Percentiles rank a stretch among this genome's conserved stretches.
These are phyloP conservation scores for Benincasa hispida DNA, from an alignment of 306 rosid species.

Conservation along the genomic window DNA sequence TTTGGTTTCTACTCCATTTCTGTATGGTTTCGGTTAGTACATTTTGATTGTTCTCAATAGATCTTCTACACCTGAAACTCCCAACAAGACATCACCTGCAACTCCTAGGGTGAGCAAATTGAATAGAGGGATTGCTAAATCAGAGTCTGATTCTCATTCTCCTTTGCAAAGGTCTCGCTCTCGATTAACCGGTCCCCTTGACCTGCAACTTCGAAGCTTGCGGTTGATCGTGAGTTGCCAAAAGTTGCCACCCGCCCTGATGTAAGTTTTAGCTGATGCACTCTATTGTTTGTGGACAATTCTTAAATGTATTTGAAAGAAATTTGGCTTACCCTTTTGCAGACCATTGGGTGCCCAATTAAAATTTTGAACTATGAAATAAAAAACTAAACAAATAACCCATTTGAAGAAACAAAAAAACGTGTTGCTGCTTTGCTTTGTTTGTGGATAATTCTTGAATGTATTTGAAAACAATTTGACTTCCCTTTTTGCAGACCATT, in stretches of 20 bases:
- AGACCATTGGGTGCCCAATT: constrained; percentile 1
- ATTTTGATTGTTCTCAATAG: constrained; percentile 24
- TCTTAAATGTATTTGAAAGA: background rate
- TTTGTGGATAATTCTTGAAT: no score
- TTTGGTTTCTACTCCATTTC: constrained; percentile 10
- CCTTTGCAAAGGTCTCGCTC: constrained; percentile 60
- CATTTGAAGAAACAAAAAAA: background rate
- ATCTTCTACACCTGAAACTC: constrained; percentile 38
- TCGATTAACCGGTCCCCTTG: constrained; percentile 75
- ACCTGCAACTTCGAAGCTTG: constrained; percentile 44
- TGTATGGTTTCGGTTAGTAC: constrained; percentile 4
- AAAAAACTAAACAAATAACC: background rate
- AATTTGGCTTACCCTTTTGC: background rate
- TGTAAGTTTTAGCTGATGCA: constrained; percentile 36
- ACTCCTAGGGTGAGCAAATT: no score
- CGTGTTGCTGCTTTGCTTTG: no score
- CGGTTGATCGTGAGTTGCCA: constrained; percentile 53
- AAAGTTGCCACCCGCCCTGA: constrained; percentile 57
- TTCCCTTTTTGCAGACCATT: no score
- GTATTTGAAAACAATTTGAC: no score
- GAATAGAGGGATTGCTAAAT: no score
- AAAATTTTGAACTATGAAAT: background rate
- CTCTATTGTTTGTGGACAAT: background rate
- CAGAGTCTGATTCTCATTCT: no score
- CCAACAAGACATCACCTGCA: no score